A percentile compares a stretch with the other conserved stretches of the same genome.
Conservation (phyloP, 73 alveolate species). For the Durusdinium trenchii region DNA sequence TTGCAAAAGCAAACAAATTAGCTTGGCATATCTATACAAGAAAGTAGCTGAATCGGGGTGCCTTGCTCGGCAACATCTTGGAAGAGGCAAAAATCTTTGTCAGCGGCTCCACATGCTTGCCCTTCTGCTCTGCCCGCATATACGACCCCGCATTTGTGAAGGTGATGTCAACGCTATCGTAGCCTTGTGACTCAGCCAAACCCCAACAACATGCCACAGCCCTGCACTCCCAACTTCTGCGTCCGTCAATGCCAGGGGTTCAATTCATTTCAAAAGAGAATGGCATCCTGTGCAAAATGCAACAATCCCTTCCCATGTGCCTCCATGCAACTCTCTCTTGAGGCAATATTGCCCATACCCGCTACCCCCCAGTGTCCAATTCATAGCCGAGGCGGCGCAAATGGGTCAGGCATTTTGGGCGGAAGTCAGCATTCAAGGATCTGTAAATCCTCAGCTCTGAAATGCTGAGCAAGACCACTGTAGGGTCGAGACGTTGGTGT, state of each 20-base stretch:
- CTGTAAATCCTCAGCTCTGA: slow-evolving; percentile 26
- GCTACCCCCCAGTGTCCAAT: background rate
- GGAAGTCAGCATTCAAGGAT: background rate
- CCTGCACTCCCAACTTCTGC: background rate
- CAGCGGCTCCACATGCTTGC: slow-evolving; percentile 93
- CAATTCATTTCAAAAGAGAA: too few relatives aligned
- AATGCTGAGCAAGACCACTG: background rate
- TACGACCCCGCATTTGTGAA: slow-evolving; percentile 84
- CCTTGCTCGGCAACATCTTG: slow-evolving; percentile 86
- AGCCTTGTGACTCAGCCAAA: background rate
- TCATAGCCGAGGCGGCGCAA: slow-evolving; percentile 23
- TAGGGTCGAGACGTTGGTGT: background rate
- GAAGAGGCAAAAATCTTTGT: slow-evolving; percentile 70
- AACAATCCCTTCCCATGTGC: background rate
- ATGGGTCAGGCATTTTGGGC: slow-evolving; percentile 67
- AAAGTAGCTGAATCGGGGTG: background rate
- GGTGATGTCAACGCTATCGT: slow-evolving; percentile 68
- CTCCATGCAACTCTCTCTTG: too few relatives aligned
- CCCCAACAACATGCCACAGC: background rate
- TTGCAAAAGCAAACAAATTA: background rate
- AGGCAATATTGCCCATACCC: too few relatives aligned
- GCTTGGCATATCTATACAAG: background rate
- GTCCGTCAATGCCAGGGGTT: background rate
- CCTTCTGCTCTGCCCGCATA: slow-evolving; percentile 55
- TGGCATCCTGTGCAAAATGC: background rate